Conservation (phyloP, 441 rosid species). For the Adansonia rubrostipa region DNA sequence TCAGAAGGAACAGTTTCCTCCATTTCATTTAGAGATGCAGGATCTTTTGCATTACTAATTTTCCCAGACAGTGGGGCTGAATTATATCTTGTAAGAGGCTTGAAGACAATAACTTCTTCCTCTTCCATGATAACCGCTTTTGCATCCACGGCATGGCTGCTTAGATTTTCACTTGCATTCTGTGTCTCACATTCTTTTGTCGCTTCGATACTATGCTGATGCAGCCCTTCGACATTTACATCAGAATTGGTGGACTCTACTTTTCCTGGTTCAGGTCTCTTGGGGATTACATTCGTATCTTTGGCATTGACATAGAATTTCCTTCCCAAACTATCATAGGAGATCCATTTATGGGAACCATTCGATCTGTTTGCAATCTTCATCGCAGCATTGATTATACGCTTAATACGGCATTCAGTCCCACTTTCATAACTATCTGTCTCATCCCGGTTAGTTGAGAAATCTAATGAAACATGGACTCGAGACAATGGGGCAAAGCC, state of each 20-base stretch:
- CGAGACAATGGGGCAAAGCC: slow-evolving; percentile 68
- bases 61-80: slow-evolving; percentile 71
- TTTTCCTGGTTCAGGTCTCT: slow-evolving; percentile 31
- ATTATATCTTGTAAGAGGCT: slow-evolving; percentile 82
- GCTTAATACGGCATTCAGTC: slow-evolving; percentile 52
- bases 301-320: slow-evolving; percentile 29
- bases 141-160: slow-evolving; percentile 30
- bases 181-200: slow-evolving; percentile 35
- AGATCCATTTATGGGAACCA: slow-evolving; percentile 56
- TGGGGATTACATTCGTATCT: slow-evolving; percentile 27
- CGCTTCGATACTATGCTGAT: slow-evolving; percentile 19
- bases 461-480: slow-evolving; percentile 54
- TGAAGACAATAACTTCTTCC: slow-evolving; percentile 93
- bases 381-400: slow-evolving; percentile 60
- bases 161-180: slow-evolving; percentile 34
- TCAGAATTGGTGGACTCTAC: slow-evolving; percentile 8
- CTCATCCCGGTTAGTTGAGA: slow-evolving; percentile 49
- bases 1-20: slow-evolving; percentile 50
- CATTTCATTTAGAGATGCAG: slow-evolving; percentile 38
- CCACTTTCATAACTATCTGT: slow-evolving; percentile 50
- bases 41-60: slow-evolving; percentile 29
- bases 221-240: slow-evolving; percentile 31
- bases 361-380: slow-evolving; percentile 59
- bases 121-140: slow-evolving; percentile 62
- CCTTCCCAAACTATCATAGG: slow-evolving; percentile 42